Percentiles rank a stretch among this genome's conserved stretches.
These are phyloP conservation scores for Rhodotorula sp. DNA, from an alignment of 1,284 basidiomycete genomes.

Conservation along the genomic window DNA sequence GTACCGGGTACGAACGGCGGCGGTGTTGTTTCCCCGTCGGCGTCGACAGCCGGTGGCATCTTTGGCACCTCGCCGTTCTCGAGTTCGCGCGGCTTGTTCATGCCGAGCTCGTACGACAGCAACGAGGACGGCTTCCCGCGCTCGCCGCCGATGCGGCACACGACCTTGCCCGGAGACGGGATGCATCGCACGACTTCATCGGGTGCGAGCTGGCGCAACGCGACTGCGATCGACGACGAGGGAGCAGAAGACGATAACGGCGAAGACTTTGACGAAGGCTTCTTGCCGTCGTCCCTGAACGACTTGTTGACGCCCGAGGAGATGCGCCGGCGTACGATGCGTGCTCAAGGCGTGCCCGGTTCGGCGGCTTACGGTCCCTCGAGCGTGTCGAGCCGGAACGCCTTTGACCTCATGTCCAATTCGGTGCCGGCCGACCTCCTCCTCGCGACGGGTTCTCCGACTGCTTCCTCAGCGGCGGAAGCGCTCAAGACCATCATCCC, in stretches of 20 bases:
- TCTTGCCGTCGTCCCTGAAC: constrained; percentile 78
- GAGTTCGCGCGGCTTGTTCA: constrained; percentile 60
- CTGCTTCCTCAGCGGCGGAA: neutral
- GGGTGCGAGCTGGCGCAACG: constrained; percentile 34
- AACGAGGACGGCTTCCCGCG: constrained; percentile 36
- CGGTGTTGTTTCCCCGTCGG: constrained; percentile 45
- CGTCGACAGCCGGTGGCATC: constrained; percentile 54
- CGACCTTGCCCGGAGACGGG: constrained; percentile 7
- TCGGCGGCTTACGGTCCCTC: constrained; percentile 6
- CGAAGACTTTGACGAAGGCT: constrained; percentile 60
- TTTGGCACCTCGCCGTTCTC: constrained; percentile 56
- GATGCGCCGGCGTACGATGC: constrained; percentile 67
- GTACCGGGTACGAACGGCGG: constrained; percentile 52
- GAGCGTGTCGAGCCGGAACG: constrained; percentile 12
- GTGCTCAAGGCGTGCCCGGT: constrained; percentile 52
- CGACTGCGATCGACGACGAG: constrained; percentile 54
- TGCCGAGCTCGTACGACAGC: constrained; percentile 46
- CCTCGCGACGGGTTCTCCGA: constrained; percentile 20
- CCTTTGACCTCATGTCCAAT: constrained; percentile 14
- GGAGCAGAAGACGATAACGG: constrained; percentile 64
- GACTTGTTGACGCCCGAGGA: constrained; percentile 84
- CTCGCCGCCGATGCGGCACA: constrained; percentile 26
- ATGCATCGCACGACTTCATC: constrained; percentile 21
- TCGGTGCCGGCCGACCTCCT: constrained; percentile 35
- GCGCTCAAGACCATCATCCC: neutral